Base-by-base conservation (phyloP, 768 basidiomycete genomes). In the Pulveroboletus frians region DNA sequence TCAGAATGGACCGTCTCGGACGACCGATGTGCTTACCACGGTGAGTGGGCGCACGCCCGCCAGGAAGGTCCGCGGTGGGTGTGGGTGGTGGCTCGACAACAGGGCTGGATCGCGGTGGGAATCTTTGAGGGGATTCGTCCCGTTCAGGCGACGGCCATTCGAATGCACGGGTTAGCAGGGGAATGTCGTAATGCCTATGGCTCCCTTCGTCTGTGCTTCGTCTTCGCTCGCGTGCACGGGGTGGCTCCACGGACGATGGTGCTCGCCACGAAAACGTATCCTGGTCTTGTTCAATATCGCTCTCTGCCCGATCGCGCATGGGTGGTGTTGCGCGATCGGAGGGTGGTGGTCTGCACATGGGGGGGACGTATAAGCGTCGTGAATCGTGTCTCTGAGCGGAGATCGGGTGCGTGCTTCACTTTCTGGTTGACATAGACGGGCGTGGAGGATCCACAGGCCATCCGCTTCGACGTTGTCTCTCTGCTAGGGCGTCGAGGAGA, bases 241-340 rank as follows among this genome's bases (percentile, higher is more conserved):
- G 36, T 31, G 41, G 27, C n/a, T 54, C 64, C 26, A 46, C n/a
- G 29, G 53, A 29, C 34, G 37, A 51, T 20, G 56, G 56, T 30
- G 34, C 47, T 32, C 53, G 64, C 51, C 59, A 54, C 52, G 71
- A 63, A n/a, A 76, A 74, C 26, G 70, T 72, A 1, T 72, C 73
- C 14, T 71, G 66, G 7, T 76, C 75, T 32, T 74, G 70, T 53
- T 78, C 79, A 9, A 65, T 67, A 50, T 78, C 76, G 55, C 70
- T 55, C 20, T 61, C 61, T 20, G 47, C 30, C 73, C 71, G 76
- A 49, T 55, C 60, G 32, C 44, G 55, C 53, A 54, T 40, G 13
- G 37, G 26, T 39, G 52, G 41, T 46, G 37, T 23, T 59, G 62
- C 21, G 40, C 40, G 50, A 40, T 50, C 32, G 21, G 46, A 54